Base-by-base conservation (phyloP, 352 stramenopile genomes). In the Pythium myriotylum region DNA sequence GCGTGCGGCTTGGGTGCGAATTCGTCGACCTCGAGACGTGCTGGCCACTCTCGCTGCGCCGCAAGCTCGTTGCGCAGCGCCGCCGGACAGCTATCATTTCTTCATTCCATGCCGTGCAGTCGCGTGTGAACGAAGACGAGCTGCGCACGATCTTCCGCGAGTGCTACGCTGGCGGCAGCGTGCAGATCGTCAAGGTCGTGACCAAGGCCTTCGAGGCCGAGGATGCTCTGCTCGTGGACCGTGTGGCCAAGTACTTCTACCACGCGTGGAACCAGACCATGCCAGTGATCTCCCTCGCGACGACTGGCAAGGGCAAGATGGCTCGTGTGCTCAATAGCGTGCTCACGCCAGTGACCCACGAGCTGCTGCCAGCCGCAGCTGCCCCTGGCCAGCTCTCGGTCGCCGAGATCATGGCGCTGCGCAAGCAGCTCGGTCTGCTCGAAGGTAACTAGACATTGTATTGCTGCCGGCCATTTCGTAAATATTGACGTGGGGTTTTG, bases 11-110 rank as follows among this genome's bases (percentile, higher is more conserved):
- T 51, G 97, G 94, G 14, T 97, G 95, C 42, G 96, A 99, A 70
- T 95, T 98, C 52, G 77, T 99, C 37, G 97, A 99, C 72, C 86
- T 99, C 40, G 97, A 99, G 72, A 95, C 90, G 32, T 91, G 80
- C 63, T 91, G 83, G 82, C 81, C 81, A 20, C 67, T 84, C 63
- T 51, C 92, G 78, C 87, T 85, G 74, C 79, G 78, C 54, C 62
- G 79, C 29, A 40, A 81, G 0, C 27, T 94, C 43, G 57, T 92
- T 24, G 58, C 68, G 22, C 48, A 67, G 22, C 70, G 79, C 48
- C 68, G 76, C 24, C 68, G 73, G 59, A 70, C 76, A 7, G 82
- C 85, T 29, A 72, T 94, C 61, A 90, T 94, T 49, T 89, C 80
- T 37, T 94, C 85, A 40, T 94, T 79, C 68, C 85, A 94, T 52